Base-by-base conservation (phyloP, 1,284 basidiomycete species). In the Afroboletus lepidellus region DNA sequence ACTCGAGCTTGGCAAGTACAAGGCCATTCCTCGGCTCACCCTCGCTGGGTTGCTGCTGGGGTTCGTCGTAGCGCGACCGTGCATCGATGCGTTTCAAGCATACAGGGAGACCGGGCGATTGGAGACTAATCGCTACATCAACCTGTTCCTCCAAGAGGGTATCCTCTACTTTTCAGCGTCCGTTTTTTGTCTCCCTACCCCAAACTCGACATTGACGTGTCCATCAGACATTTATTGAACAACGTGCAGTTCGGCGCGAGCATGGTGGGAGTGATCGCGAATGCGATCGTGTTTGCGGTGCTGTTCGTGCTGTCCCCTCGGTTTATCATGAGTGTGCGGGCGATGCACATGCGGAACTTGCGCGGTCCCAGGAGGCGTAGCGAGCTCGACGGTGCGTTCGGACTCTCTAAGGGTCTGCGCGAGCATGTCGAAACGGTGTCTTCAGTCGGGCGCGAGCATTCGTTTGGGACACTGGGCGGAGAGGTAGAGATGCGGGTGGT, bases 261-360 rank as follows among this genome's bases (percentile, higher is more conserved):
- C 23, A 20, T 6, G 24, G 8, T 34, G 1, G 24, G 24, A 25
- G 16, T 23, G 13, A 43, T 25, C 12, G 24, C n/a, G 12, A 24
- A 15, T 5, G 8, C 24, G 24, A 12, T 37, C 16, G 3, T 20
- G n/a, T 15, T 46, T 8, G 8, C 13, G 23, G 11, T 45, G 15
- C 6, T 45, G 33, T 36, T 45, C 44, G 24, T 45, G 7, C 49
- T 62, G 41, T 29, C 61, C 1, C 61, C 61, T n/a, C 58, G 61
- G 21, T 61, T 61, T 38, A 53, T 61, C 38, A 51, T 61, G 9
- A 62, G 38, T 30, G 46, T 61, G 16, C 59, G 61, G 12, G 48
- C 25, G 44, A 5, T 37, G 24, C 16, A 46, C n/a, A 0, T 20
- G 24, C 33, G 7, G 24, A 29, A 36, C 15, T 30, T 44, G 9